A percentile compares a stretch with the other conserved stretches of the same genome.
Conservation (phyloP, 345 rosid genomes). For the Stellera chamaejasme region DNA sequence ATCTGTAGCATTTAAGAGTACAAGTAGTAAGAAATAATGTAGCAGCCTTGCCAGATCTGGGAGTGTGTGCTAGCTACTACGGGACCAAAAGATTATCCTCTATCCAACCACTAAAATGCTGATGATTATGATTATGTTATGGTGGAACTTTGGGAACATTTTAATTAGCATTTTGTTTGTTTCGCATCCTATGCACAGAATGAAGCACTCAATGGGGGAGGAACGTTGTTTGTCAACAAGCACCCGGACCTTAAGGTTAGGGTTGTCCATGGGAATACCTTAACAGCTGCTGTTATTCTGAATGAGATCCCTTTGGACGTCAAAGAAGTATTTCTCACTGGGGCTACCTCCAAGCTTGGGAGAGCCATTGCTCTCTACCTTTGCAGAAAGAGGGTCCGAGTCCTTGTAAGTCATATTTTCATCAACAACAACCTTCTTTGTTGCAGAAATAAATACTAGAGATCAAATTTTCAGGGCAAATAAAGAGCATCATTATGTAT, state of each 20-base stretch:
- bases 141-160: no score
- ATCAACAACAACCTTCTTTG: background rate
- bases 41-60: no score
- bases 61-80: no score
- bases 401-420: slow-evolving; percentile 50
- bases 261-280: slow-evolving; percentile 97
- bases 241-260: slow-evolving; percentile 70
- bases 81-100: no score
- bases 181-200: slow-evolving; percentile 33
- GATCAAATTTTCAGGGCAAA: background rate
- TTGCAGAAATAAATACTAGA: no score
- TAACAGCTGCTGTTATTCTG: slow-evolving; percentile 92
- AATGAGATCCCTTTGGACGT: slow-evolving; percentile 66
- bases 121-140: no score
- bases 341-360: slow-evolving; percentile 98
- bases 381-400: slow-evolving; percentile 64
- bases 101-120: no score
- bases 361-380: slow-evolving; percentile 96
- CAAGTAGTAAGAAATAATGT: no score
- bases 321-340: slow-evolving; percentile 79
- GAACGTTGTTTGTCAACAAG: slow-evolving; percentile 80
- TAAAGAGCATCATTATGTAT: background rate
- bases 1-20: slow-evolving; percentile 7
- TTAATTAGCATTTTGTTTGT: no score
- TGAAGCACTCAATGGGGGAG: slow-evolving; percentile 94